Evolutionary conservation across 1,284 basidiomycete genomes (phyloP).

Genomic region (Phellinidium pouzarii): DNA sequence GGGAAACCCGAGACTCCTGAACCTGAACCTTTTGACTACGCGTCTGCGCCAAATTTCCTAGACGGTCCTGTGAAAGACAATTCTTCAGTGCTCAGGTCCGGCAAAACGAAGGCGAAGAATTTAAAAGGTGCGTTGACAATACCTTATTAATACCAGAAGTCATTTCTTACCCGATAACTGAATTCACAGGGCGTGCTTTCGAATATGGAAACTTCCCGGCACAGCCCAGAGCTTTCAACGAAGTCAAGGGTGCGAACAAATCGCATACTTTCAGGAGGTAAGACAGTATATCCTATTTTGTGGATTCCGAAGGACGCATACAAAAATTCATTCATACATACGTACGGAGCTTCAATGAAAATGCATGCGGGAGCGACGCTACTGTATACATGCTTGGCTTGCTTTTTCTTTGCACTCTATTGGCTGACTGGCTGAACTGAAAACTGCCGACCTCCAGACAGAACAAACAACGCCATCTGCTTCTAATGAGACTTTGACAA

Average conservation of each 20-base stretch:
- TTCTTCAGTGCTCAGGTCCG: conserved; percentile 33
- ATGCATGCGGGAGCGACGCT: background rate
- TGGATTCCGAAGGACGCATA: background rate
- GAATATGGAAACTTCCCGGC: conserved; percentile 58
- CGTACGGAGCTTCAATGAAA: background rate
- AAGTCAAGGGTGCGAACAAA: conserved; percentile 64
- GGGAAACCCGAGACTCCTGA: conserved; percentile 20
- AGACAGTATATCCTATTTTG: conserved; percentile 6
- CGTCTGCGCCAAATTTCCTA: conserved; percentile 66
- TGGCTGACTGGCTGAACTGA: background rate
- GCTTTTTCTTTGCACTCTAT: background rate
- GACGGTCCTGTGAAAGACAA: conserved; percentile 45
- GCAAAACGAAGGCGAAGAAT: conserved; percentile 40
- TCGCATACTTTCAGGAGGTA: conserved; percentile 59
- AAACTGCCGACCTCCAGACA: background rate
- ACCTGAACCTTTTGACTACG: conserved; percentile 62
- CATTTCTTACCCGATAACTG: conserved; percentile 3
- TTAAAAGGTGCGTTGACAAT: conserved; percentile 34
- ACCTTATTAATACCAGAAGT: conserved; percentile 1
- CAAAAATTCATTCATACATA: background rate
- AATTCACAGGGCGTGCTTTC: conserved; percentile 29
- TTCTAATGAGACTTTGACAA: background rate
- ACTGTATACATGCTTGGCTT: background rate
- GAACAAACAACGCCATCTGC: background rate
- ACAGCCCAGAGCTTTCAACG: conserved; percentile 60